phyloP scores from a whole-genome alignment of 208 protist species.

The Trypanosoma congolense region DNA sequence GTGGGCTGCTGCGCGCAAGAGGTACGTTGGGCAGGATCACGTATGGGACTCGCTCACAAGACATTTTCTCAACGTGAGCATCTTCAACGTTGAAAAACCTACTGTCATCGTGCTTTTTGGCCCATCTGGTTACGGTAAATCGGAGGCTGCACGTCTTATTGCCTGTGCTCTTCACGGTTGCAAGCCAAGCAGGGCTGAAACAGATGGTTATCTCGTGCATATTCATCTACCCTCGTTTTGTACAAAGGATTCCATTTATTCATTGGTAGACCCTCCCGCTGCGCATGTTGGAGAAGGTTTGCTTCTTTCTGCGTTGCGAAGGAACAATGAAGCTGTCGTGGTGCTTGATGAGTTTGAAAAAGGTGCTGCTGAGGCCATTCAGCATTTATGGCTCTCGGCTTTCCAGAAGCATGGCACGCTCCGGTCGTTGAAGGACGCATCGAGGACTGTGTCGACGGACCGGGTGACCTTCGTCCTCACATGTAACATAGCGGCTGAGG shows the following conservation, averaged over 20 bases:
- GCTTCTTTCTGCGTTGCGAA: constrained; percentile 66
- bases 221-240: constrained; percentile 86
- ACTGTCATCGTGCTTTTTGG: constrained; percentile 82
- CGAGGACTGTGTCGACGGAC: constrained; percentile 66
- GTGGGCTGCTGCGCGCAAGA: constrained; percentile 35
- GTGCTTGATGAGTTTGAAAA: constrained; percentile 89
- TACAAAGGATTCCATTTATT: constrained; percentile 86
- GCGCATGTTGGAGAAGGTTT: constrained; percentile 81
- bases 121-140: constrained; percentile 81
- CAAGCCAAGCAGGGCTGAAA: constrained; percentile 38
- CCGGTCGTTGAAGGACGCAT: constrained; percentile 74
- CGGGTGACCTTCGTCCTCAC: constrained; percentile 77
- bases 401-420: constrained; percentile 84
- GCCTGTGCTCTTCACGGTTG: constrained; percentile 54
- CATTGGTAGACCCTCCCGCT: constrained; percentile 80
- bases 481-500: constrained; percentile 65
- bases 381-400: constrained; percentile 84
- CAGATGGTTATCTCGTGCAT: constrained; percentile 63
- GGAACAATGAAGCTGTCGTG: constrained; percentile 63
- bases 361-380: constrained; percentile 66
- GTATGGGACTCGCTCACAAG: constrained; percentile 44
- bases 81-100: constrained; percentile 72
- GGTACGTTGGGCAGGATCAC: constrained; percentile 73
- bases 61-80: constrained; percentile 54
- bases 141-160: constrained; percentile 66